Evolutionary conservation across 1,284 basidiomycete species (phyloP), one percentile per base, ranked within the genome.

Genomic region (Rhodotorula sp.): DNA sequence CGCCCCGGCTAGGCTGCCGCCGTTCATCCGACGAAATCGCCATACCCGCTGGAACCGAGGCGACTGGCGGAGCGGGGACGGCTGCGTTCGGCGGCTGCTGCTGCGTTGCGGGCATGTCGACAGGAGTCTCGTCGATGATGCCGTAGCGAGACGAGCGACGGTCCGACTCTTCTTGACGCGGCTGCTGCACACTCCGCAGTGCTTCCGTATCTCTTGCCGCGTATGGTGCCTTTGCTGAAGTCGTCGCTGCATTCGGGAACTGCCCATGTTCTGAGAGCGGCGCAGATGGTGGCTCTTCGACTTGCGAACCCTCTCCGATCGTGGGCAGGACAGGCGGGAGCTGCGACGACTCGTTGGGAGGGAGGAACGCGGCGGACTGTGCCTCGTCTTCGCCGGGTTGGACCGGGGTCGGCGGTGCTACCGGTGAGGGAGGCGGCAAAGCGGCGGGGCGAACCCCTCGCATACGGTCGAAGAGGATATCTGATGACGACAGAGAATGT

Each of bases 391-490:
- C 54, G 28, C 26, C 12, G 54, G 54, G 26, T 14, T 55, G 26
- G 54, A 67, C 56, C 26, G 82, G 34, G 80, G 81, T 26, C 69
- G 72, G 28, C 77, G 77, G 57, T 77, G 77, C 60, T 74, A 69
- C 43, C 78, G 77, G 28, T 78, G 77, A 68, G 79, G 79, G 69
- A 68, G 71, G 60, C 38, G 31, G 56, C n/a, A 70, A 62, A 0
- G 68, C 56, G 3, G 72, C 43, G 3, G 72, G 64, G 10, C 68
- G 68, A 5, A 73, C 65, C 6, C 83, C 83, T 55, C 82, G 85
- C 86, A 93, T 88, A 65, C 89, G 87, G 60, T 88, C 85, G 57
- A 85, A 82, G 19, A 93, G 84, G 49, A 93, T 86, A 50, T 84
- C 83, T 69, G 86, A 83, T 69, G 65, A 85, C 84, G 14, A 8